Evolutionary conservation across 1,284 basidiomycete genomes (phyloP).

Genomic region (Ustilago cynodontis): DNA sequence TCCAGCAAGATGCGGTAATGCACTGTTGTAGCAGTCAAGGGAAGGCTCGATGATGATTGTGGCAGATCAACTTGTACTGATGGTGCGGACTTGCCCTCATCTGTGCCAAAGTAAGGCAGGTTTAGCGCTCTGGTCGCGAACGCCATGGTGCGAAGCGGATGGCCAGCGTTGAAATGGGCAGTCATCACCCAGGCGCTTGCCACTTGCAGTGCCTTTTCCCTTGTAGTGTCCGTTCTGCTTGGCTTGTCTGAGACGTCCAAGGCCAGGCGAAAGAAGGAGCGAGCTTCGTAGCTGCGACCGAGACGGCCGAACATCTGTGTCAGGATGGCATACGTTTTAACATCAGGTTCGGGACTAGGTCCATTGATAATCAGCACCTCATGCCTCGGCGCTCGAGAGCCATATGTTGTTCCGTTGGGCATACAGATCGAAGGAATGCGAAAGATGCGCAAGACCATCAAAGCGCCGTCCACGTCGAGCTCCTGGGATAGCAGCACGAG

Average conservation of each 20-base stretch:
- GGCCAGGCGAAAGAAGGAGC: slow-evolving; percentile 20
- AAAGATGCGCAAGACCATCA: slow-evolving; percentile 39
- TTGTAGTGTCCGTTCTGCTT: background rate
- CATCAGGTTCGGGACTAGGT: slow-evolving; percentile 25
- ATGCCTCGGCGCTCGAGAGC: background rate
- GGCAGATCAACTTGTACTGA: slow-evolving; percentile 11
- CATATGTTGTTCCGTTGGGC: background rate
- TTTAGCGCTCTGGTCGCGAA: slow-evolving; percentile 30
- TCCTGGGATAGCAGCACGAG: slow-evolving; percentile 17
- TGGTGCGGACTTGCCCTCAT: slow-evolving; percentile 9
- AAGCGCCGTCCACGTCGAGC: slow-evolving; percentile 29
- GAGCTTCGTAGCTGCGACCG: slow-evolving; percentile 17
- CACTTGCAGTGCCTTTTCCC: slow-evolving; percentile 12
- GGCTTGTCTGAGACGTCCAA: background rate
- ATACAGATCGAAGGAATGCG: slow-evolving; percentile 22
- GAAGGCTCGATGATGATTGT: background rate
- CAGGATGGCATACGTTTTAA: slow-evolving; percentile 23
- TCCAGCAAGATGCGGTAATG: slow-evolving; percentile 47
- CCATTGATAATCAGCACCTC: slow-evolving; percentile 15
- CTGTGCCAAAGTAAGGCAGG: slow-evolving; percentile 35
- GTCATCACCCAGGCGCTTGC: slow-evolving; percentile 26
- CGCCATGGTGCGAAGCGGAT: slow-evolving; percentile 28
- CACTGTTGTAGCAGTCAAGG: slow-evolving; percentile 12
- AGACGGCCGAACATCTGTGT: slow-evolving; percentile 32
- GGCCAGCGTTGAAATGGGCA: slow-evolving; percentile 22